Base-by-base conservation (phyloP, 371 early-diverging fungal genomes). In the Mucor irregularis region DNA sequence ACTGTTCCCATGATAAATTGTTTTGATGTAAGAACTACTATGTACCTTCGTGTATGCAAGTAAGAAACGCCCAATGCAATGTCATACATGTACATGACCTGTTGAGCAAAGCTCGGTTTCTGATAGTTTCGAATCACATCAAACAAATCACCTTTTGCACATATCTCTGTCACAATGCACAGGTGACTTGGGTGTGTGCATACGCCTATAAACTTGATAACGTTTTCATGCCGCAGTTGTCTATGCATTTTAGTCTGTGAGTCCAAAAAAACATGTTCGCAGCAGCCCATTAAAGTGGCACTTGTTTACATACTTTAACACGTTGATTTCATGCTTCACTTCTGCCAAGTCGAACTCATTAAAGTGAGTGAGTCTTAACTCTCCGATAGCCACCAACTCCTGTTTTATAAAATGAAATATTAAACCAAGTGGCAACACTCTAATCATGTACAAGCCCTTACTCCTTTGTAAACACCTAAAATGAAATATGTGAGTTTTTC, bases 41-140 rank as follows among this genome's bases (percentile, higher is more conserved):
- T 5, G 47, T 61, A 72, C 73, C 73, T 68, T 57, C 75, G 60
- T 19, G 74, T 78, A 53, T 90, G 90, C 42, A 90, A 54, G 68
- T 90, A 87, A 31, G 88, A 68, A 11, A 90, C 82, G 34, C 86
- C 91, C 17, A 90, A 64, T 4, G 90, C 85, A 69, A 93, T 91
- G 56, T 94, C 91, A 62, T 90, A 87, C 91, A 90, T 90, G 38
- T 82, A 86, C 81, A 82, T 87, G 45, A 85, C 72, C 80, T 82
- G 39, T 25, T 86, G 86, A 16, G 83, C 74, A 59, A 89, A 86
- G 22, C 72, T 66, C 6, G 90, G 88, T 59, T 78, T 83, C 45
- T 79, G 80, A 42, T 69, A 74, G 50, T 73, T 75, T 35, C 89
- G 71, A 74, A 91, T 89, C 53, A 82, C 87, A 60, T 91, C 91